A percentile compares a stretch with the other conserved stretches of the same genome.
Evolutionary conservation across 2,329 filamentous ascomycete species (phyloP).

Genomic region (Cercospora sp.): DNA sequence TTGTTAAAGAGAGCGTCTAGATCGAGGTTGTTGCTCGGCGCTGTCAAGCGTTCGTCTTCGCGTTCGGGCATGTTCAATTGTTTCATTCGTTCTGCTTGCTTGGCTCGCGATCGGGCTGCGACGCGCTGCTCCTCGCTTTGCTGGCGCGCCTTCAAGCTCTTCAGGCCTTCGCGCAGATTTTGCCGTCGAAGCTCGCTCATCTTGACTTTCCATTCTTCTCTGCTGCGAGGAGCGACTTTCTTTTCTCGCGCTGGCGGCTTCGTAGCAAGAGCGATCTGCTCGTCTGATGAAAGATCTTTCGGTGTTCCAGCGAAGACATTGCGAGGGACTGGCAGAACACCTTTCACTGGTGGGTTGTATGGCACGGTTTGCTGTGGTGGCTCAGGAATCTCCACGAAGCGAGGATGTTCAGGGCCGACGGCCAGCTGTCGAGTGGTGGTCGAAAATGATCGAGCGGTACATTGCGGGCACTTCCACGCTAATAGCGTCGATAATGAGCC

Average conservation of each 20-base stretch:
- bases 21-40: slow-evolving; percentile 57
- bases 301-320: slow-evolving; percentile 67
- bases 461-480: slow-evolving; percentile 41
- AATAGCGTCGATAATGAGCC: slow-evolving; percentile 37
- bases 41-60: slow-evolving; percentile 75
- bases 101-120: slow-evolving; percentile 47
- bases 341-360: slow-evolving; percentile 60
- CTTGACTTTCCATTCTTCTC: slow-evolving; percentile 66
- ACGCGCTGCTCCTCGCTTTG: slow-evolving; percentile 44
- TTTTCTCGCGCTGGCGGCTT: slow-evolving; percentile 25
- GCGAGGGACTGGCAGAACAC: slow-evolving; percentile 79
- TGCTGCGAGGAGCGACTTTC: slow-evolving; percentile 46
- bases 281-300: slow-evolving; percentile 53
- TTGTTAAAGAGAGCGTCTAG: slow-evolving; percentile 38
- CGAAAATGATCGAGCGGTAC: slow-evolving; percentile 46
- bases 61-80: slow-evolving; percentile 65
- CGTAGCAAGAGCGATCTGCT: slow-evolving; percentile 28
- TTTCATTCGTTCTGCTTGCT: slow-evolving; percentile 53
- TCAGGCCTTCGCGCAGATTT: slow-evolving; percentile 71
- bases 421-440: slow-evolving; percentile 47
- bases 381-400: slow-evolving; percentile 78
- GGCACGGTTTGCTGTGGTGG: slow-evolving; percentile 68
- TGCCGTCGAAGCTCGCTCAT: slow-evolving; percentile 71
- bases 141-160: slow-evolving; percentile 69
- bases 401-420: slow-evolving; percentile 81